Base-by-base conservation (phyloP, 108 stramenopile genomes). In the Stephanodiscus triporus region DNA sequence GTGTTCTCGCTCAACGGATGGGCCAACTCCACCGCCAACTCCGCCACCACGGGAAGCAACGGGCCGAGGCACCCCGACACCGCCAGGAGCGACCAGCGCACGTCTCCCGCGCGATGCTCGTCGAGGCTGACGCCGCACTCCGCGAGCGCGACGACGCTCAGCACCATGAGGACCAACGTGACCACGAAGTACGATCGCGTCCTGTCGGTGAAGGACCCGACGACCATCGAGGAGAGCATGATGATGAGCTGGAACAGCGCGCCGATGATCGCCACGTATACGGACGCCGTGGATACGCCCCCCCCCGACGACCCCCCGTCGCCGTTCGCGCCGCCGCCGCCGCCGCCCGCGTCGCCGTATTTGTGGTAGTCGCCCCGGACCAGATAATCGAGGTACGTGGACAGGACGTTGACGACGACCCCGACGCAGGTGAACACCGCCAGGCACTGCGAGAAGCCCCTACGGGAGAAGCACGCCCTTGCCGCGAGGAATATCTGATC, bases 61-160 rank as follows among this genome's bases (percentile, higher is more conserved):
- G 94, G 94, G 1, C 94, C 94, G 9, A 95, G 83, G 26, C 91
- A 63, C 9, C 70, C 86, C 30, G 91, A 90, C n/a, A 90, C 91
- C 50, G 89, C 60, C 6, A 95, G 63, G 6, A 95, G 77, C 20
- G 89, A 78, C 85, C 76, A 86, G 14, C 91, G 85, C 2, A 94
- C 65, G 51, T 87, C 86, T 34, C 76, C 76, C 17, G 88, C 91
- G 13, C 84, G 79, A 64, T 90, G 82, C 24, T 80, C 79, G 68
- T 90, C 89, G 20, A 94, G 80, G 67, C 88, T 91, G n/a, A 94
- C 91, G 6, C 91, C 91, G 68, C 93, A 94, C 59, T 91, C 89
- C 20, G 93, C 93, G 7, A 94, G 78, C 4, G 87, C 93, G 70
- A 94, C 87, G 2, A 91, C 93, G 17, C 91, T 91, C 6, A 90